Conservation (phyloP, 495 filamentous ascomycete genomes). For the Aspergillus sclerotioniger region DNA sequence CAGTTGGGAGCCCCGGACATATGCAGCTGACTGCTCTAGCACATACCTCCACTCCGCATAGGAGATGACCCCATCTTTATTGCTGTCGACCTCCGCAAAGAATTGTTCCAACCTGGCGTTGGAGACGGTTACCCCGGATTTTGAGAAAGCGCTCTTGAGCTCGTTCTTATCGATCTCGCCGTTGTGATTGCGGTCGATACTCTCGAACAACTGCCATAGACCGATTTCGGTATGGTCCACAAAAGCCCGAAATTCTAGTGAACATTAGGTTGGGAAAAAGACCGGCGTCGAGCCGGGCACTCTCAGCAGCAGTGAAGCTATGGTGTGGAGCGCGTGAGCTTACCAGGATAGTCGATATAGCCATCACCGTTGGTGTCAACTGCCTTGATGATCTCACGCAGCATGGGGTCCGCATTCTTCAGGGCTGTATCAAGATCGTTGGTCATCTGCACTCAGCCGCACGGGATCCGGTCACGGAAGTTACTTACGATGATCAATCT, state of each 20-base stretch:
- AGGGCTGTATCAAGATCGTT: constrained; percentile 59
- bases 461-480: constrained; percentile 24
- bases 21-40: constrained; percentile 8
- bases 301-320: constrained; percentile 11
- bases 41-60: constrained; percentile 96
- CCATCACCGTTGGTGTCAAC: constrained; percentile 88
- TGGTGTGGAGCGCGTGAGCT: constrained; percentile 28
- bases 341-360: constrained; percentile 85
- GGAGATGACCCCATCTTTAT: constrained; percentile 82
- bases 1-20: constrained; percentile 18
- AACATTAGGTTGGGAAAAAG: constrained; percentile 28
- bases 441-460: constrained; percentile 27
- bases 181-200: constrained; percentile 82
- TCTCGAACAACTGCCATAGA: constrained; percentile 75
- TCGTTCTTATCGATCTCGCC: constrained; percentile 87
- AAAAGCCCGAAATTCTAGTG: constrained; percentile 80
- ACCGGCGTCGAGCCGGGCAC: constrained; percentile 15
- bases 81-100: constrained; percentile 84
- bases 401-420: constrained; percentile 88
- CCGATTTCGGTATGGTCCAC: constrained; percentile 83
- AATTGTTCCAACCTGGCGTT: constrained; percentile 76
- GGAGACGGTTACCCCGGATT: constrained; percentile 76
- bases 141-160: constrained; percentile 71
- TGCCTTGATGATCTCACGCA: constrained; percentile 70
- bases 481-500: constrained; percentile 87